These are phyloP conservation scores for Colletotrichum australisinense DNA, from an alignment of 2,329 filamentous ascomycete genomes.

Conservation along the genomic window DNA sequence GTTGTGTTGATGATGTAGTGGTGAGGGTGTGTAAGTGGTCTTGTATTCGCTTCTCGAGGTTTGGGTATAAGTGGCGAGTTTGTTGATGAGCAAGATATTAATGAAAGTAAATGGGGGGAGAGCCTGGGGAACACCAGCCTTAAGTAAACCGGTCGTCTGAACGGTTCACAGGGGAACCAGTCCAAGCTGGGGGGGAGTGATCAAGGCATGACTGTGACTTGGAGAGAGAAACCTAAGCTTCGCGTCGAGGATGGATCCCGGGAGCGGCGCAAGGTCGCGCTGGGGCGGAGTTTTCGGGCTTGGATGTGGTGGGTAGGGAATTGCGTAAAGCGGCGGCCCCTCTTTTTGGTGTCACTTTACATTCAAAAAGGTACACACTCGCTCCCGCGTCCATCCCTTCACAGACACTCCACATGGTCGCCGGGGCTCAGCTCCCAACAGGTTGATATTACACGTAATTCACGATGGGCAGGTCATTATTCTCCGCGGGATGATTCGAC, in stretches of 20 bases:
- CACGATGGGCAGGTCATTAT: not conserved
- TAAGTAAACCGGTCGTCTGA: conserved; percentile 14
- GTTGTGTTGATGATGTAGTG: not conserved
- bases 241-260: conserved; percentile 16
- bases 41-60: not conserved
- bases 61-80: not conserved
- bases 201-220: not conserved
- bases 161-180: not conserved
- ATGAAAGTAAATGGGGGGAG: not conserved
- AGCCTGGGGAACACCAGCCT: not conserved
- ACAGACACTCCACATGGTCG: not conserved
- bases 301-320: not conserved
- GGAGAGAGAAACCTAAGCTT: conserved; percentile 3
- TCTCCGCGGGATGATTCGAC: not conserved
- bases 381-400: not conserved
- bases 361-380: not conserved
- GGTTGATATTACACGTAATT: not conserved
- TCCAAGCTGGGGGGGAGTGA: conserved; percentile 4
- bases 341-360: not conserved
- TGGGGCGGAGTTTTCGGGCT: conserved; percentile 23
- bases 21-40: not conserved
- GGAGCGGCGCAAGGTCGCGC: conserved; percentile 8
- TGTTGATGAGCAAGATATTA: not conserved
- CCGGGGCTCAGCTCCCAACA: not conserved
- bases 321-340: not conserved